These are phyloP conservation scores for Aspergillus carlsbadensis DNA, from an alignment of 495 filamentous ascomycete species.

Conservation along the genomic window DNA sequence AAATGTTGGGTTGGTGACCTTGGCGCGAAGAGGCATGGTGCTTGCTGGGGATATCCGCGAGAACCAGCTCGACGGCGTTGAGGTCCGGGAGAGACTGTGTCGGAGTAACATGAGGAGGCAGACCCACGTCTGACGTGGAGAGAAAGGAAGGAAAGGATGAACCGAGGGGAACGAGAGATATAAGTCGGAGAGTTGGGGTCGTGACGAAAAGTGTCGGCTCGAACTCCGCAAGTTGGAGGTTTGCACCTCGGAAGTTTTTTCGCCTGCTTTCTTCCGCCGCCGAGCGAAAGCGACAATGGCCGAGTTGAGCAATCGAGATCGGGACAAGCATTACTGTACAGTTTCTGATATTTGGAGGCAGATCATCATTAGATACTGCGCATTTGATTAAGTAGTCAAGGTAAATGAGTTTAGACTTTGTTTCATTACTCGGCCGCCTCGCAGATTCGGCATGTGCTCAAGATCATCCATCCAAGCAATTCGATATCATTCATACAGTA, in stretches of 20 bases:
- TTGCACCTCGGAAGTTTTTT: conserved; percentile 19
- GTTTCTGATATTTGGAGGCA: background rate
- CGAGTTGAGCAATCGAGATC: background rate
- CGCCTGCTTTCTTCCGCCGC: conserved; percentile 2
- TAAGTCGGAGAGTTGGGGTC: conserved; percentile 11
- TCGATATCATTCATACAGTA: conserved; percentile 13
- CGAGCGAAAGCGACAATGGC: background rate
- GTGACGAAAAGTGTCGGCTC: conserved; percentile 21
- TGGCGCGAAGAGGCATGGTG: conserved; percentile 85
- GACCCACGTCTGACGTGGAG: conserved; percentile 20
- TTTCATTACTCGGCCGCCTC: background rate
- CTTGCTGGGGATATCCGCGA: conserved; percentile 48
- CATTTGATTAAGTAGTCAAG: background rate
- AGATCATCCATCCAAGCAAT: background rate
- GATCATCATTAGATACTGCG: background rate
- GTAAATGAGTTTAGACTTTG: background rate
- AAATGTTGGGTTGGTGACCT: conserved; percentile 65
- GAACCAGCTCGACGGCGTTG: conserved; percentile 54
- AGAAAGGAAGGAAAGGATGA: conserved; percentile 17
- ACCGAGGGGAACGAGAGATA: conserved; percentile 15
- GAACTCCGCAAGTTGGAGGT: conserved; percentile 18
- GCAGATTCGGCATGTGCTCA: background rate
- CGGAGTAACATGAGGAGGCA: conserved; percentile 54
- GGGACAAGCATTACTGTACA: background rate
- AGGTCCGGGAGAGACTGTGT: conserved; percentile 42